Conservation (phyloP, 2,329 filamentous ascomycete genomes). For the Claviceps arundinis region DNA sequence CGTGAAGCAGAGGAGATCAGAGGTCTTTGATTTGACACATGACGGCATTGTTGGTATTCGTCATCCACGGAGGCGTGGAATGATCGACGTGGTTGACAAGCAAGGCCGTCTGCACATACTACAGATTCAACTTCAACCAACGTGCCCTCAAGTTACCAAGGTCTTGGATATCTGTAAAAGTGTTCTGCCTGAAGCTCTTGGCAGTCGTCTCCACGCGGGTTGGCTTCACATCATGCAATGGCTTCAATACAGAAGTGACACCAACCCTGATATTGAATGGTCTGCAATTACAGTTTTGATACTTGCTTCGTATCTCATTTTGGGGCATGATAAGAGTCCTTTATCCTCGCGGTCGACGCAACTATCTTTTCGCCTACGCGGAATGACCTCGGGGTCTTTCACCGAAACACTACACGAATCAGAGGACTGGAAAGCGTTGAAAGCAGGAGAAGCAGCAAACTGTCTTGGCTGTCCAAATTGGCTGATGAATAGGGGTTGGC, state of each 20-base stretch:
- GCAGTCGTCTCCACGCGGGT: constrained; percentile 48
- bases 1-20: constrained; percentile 28
- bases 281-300: constrained; percentile 52
- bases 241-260: constrained; percentile 38
- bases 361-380: constrained; percentile 18
- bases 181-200: constrained; percentile 45
- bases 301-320: constrained; percentile 48
- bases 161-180: constrained; percentile 50
- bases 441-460: constrained; percentile 31
- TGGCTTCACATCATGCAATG: constrained; percentile 68
- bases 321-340: constrained; percentile 28
- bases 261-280: constrained; percentile 49
- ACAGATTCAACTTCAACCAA: constrained; percentile 52
- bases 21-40: constrained; percentile 32
- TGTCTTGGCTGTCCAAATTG: constrained; percentile 38
- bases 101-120: constrained; percentile 51
- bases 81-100: constrained; percentile 54
- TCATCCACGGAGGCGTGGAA: constrained; percentile 43
- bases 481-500: constrained; percentile 54
- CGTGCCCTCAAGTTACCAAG: constrained; percentile 45
- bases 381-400: constrained; percentile 22
- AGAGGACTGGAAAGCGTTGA: constrained; percentile 35
- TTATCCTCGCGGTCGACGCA: constrained; percentile 13
- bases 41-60: constrained; percentile 40
- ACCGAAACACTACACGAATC: constrained; percentile 20